Evolutionary conservation across 225 moss, liverwort and hornwort genomes (phyloP), one percentile per base, ranked within the genome.

Genomic region (Asterella californica): DNA sequence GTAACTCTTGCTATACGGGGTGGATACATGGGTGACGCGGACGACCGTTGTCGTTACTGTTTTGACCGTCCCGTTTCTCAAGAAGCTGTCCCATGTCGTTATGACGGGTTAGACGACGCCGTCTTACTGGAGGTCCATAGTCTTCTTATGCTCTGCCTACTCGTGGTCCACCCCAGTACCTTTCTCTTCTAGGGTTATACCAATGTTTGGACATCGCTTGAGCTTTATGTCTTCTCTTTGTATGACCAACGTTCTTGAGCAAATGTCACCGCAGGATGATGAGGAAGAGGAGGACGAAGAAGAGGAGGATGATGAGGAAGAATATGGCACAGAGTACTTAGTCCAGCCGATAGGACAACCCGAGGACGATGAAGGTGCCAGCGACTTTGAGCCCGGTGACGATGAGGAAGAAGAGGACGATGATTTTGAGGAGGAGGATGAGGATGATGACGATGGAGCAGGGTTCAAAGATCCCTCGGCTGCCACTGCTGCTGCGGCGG

Each of bases 331-430:
- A n/a, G 87, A 94, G 52, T 91, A 91, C 76, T 83, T 94, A 25
- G 83, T 94, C 70, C 93, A 91, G 86, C 91, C 93, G 14, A 86
- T 94, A 30, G 88, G 85, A 18, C 93, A 87, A 76, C 84, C 88
- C 6, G 91, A 94, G 76, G 93, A 91, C 37, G 91, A 91, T 29
- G 93, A 94, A 86, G 93, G 93, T 75, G 93, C 93, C 50, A 91
- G 93, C 78, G 93, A 91, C 67, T 93, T 93, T 29, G 90, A 90
- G 81, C 93, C 93, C 7, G 93, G 90, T 15, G 89, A 91, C 0
- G 91, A 93, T 30, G 91, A 91, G 7, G 90, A 90, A 24, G 91
- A 89, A 61, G 91, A 91, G 21, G 93, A 91, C 57, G 89, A 91
- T n/a, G 91, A 91, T 73, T 84, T 90, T 12, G 93, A 91, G 67